Conservation (phyloP, 805 yeast genomes). For the Ogataea ganodermae region DNA sequence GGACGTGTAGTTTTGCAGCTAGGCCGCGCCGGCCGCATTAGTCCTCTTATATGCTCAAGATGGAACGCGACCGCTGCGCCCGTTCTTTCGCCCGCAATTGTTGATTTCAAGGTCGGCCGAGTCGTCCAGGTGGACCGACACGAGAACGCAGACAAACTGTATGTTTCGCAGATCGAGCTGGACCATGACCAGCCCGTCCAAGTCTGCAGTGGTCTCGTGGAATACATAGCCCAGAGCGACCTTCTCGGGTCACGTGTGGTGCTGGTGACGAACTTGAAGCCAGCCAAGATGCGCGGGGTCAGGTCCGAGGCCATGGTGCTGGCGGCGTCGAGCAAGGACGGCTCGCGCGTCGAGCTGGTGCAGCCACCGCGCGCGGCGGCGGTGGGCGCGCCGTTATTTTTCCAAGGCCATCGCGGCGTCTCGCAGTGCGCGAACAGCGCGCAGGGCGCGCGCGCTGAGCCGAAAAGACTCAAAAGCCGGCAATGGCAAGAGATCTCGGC, state of each 20-base stretch:
- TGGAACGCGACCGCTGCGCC: not conserved
- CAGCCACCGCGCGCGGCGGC: slow-evolving; percentile 42
- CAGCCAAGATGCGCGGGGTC: slow-evolving; percentile 64
- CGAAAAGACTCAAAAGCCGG: slow-evolving; percentile 36
- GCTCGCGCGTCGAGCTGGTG: slow-evolving; percentile 45
- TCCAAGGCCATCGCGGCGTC: slow-evolving; percentile 32
- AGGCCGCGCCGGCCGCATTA: not conserved
- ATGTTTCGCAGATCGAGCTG: slow-evolving; percentile 52
- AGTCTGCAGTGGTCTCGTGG: slow-evolving; percentile 63
- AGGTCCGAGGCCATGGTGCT: slow-evolving; percentile 65
- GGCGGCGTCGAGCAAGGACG: slow-evolving; percentile 45
- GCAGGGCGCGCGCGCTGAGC: slow-evolving; percentile 9
- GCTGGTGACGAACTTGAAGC: slow-evolving; percentile 57
- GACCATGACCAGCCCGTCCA: slow-evolving; percentile 30
- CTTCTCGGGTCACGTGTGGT: slow-evolving; percentile 48
- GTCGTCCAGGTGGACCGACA: slow-evolving; percentile 49
- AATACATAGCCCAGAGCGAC: slow-evolving; percentile 40
- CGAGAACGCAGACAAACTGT: slow-evolving; percentile 59
- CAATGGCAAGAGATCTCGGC: slow-evolving; percentile 39
- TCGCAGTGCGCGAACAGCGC: not conserved
- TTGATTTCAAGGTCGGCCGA: slow-evolving; percentile 46
- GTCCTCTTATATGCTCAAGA: not conserved
- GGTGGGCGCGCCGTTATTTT: slow-evolving; percentile 44
- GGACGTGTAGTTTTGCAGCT: not conserved
- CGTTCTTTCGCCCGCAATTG: slow-evolving; percentile 22